Evolutionary conservation across 371 early-diverging fungal species (phyloP), one percentile per base, ranked within the genome.

Genomic region (Mortierella sp.): DNA sequence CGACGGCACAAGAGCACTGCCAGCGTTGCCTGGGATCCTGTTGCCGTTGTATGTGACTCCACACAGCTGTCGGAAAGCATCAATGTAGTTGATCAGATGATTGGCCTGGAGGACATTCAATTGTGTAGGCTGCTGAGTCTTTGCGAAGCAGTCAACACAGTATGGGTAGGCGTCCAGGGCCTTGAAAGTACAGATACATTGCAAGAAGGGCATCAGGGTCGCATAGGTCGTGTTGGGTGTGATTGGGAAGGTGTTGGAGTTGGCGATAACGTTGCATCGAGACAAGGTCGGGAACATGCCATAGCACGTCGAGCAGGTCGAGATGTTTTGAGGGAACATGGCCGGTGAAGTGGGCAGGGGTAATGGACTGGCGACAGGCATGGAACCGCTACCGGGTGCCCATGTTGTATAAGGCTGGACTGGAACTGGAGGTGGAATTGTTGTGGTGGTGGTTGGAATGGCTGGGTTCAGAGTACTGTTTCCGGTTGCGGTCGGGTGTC

Each of bases 21-120:
- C 51, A 46, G 46, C 51, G 21, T 16, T 60, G 24, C 56, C 74
- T 3, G 81, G 76, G 14, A 63, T 73, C 56, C 60, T 80, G 76
- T 84, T 84, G 49, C 84, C 84, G 38, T 84, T 84, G 43, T 72
- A 78, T 0, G 82, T 85, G 24, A 48, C 79, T 0, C 85, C 85
- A 27, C 85, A 85, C 14, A 85, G 54, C n/a, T 85, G 84, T 18
- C 70, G 82, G 71, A 85, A 75, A 18, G 85, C 82, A 71, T 81
- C 82, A 32, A 79, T 32, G 38, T 85, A 81, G 56, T 79, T 85
- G 12, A 79, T 77, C 5, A 82, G 51, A 51, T 85, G 82, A 46
- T 78, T 76, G 29, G 82, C 85, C 27, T 79, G 82, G 46, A 81
- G 68, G 0, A 82, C 85, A 58, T 85, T 85, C 32, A 81, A 58